Evolutionary conservation across 78 protist species (phyloP), one percentile per base, ranked within the genome.

Genomic region (Mantamonas sphyraenae): DNA sequence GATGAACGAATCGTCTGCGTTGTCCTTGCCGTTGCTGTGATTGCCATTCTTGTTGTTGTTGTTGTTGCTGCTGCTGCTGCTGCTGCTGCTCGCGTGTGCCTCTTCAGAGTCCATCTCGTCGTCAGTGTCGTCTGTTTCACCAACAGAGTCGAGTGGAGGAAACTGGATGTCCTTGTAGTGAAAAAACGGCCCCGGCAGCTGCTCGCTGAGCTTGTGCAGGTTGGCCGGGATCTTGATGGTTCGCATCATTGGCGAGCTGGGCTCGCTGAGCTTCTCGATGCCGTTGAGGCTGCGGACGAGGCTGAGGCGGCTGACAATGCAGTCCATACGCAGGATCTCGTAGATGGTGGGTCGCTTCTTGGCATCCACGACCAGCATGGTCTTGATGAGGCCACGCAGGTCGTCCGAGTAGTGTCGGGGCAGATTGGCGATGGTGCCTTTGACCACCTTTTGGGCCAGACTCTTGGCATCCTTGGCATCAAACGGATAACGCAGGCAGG

Each of bases 401-500:
- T 69, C 83, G 34, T 0, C 8, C 24, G 66, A 51, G 61, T 43
- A 58, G 28, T n/a, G 0, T 26, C 39, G 12, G 16, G 63, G 3
- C 20, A 69, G 3, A 20, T 71, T 61, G 28, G 72, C 31, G 73
- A 28, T 60, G 7, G 8, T 3, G 69, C 73, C 84, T 7, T 0
- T 0, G 39, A 63, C 1, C 61, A 88, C 69, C 68, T 59, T 65
- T 31, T 20, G 33, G 24, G 72, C 38, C 31, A 88, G 82, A 1
- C 47, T 62, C 45, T 47, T 24, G 24, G 35, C 31, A 12, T 20
- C 16, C 26, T 0, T 3, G 31, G 81, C 87, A 24, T 37, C 73
- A 50, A 82, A 84, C 14, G 90, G 82, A 14, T 67, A 86, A 7
- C 51, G 19, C 35, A 79, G 57, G 33, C 80, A 55, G 31, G 19